These are phyloP conservation scores for Kockiozyma suomiensis DNA, from an alignment of 805 yeast genomes.

Conservation along the genomic window DNA sequence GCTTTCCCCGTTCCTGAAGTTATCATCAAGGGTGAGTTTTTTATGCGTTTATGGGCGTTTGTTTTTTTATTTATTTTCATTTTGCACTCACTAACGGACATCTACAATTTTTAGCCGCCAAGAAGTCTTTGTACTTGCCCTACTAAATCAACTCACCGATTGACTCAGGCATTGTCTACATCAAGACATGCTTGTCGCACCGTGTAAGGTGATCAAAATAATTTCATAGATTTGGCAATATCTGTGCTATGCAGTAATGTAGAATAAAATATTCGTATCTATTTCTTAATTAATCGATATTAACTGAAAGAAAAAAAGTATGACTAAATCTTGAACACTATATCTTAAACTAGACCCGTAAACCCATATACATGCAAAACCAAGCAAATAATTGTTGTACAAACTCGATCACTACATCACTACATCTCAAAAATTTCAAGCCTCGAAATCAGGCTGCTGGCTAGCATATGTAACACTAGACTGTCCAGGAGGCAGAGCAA, in stretches of 20 bases:
- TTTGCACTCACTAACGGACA: neutral
- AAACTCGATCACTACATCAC: too few relatives aligned
- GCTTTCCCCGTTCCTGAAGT: slow-evolving; percentile 97
- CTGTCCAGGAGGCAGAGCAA: slow-evolving; percentile 29
- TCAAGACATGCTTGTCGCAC: too few relatives aligned
- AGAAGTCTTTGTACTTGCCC: slow-evolving; percentile 46
- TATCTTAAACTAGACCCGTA: neutral
- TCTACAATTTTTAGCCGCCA: slow-evolving; percentile 38
- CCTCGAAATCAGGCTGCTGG: slow-evolving; percentile 29
- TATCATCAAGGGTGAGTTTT: slow-evolving; percentile 64
- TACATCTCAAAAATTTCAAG: too few relatives aligned
- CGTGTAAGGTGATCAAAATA: neutral
- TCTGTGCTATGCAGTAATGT: neutral
- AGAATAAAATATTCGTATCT: neutral
- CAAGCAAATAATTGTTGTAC: neutral
- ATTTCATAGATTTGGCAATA: neutral
- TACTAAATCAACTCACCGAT: slow-evolving; percentile 12
- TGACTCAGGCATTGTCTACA: too few relatives aligned
- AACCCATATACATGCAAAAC: neutral
- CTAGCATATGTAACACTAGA: slow-evolving; percentile 20
- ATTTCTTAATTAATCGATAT: neutral
- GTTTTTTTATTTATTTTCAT: slow-evolving; percentile 38
- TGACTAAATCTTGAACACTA: neutral
- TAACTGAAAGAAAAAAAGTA: neutral
- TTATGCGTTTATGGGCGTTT: too few relatives aligned